Base-by-base conservation (phyloP, 306 rosid genomes). In the Cucurbita ficifolia region DNA sequence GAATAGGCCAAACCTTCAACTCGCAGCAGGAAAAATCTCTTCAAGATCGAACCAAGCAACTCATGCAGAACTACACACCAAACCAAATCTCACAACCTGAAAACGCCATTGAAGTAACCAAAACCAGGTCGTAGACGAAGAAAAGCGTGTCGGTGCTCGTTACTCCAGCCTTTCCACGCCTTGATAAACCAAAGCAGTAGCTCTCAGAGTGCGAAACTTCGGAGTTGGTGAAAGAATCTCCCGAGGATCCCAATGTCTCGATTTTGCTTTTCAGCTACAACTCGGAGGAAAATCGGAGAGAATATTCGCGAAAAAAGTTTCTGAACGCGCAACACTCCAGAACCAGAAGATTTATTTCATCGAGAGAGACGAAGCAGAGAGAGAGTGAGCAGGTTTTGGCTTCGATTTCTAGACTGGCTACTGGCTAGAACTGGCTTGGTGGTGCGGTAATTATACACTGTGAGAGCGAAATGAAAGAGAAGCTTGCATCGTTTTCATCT, bases 131-230 rank as follows among this genome's bases (percentile, higher is more conserved):
- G 71, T 70, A 70, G 84, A 71, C 4, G 79, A 65, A 79, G 84
- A 18, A 83, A 78, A 4, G 60, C 18, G 84, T 84, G 97, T 92
- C 95, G 89, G 96, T 92, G 91, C 16, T 1, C 4, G 10, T 39
- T 7, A 39, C 42, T 39, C 42, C 42, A 39, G 42, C 42, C 6
- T 39, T 39, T 39, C 33, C 33, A 29, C 33, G 33, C 33, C 33
- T 29, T 12, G 6, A 14, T 14, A 59, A 16, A 8, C 6, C 42
- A 24, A 8, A 53, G 58, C 5, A 18, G 62, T 22, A 49, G 53
- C 2, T 14, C 13, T 55, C 81, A 70, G 33, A 54, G 13, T 67
- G 58, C 69, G 61, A 49, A 40, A 52, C 35, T 7, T 62, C 70
- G 76, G 57, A 48, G 52, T 10, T 13, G 77, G 73, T 72, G 72